These are phyloP conservation scores for Lyophyllum shimeji DNA, from an alignment of 768 basidiomycete genomes.

Conservation along the genomic window DNA sequence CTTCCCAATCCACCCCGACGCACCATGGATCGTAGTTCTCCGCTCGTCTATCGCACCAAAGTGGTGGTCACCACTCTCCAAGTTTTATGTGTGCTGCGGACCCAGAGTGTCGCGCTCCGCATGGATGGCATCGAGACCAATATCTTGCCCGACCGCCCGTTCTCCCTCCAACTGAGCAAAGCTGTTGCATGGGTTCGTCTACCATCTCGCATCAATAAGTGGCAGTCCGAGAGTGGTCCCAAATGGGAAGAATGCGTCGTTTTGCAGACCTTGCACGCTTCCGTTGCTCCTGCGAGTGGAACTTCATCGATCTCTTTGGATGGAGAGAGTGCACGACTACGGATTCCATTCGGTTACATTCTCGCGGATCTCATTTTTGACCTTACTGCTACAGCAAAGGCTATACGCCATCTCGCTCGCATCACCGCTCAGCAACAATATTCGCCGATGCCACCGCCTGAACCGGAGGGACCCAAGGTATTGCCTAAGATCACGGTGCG, in stretches of 20 bases:
- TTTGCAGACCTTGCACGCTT: slow-evolving; percentile 52
- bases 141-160: slow-evolving; percentile 22
- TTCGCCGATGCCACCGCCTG: slow-evolving; percentile 57
- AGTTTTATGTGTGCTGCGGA: slow-evolving; percentile 45
- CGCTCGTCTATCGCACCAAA: slow-evolving; percentile 26
- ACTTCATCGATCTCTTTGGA: slow-evolving; percentile 45
- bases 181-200: slow-evolving; percentile 60
- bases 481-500: slow-evolving; percentile 63
- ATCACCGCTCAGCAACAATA: slow-evolving; percentile 56
- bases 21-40: slow-evolving; percentile 5
- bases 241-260: slow-evolving; percentile 77
- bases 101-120: slow-evolving; percentile 45
- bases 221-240: slow-evolving; percentile 33
- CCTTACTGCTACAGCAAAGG: slow-evolving; percentile 66
- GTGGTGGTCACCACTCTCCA: slow-evolving; percentile 45
- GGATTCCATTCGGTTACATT: slow-evolving; percentile 78
- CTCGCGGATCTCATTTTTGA: slow-evolving; percentile 78
- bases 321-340: slow-evolving; percentile 67
- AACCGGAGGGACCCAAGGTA: slow-evolving; percentile 68
- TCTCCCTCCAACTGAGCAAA: slow-evolving; percentile 38
- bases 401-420: slow-evolving; percentile 63
- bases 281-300: slow-evolving; percentile 29
- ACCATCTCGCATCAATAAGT: slow-evolving; percentile 31
- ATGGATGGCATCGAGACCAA: slow-evolving; percentile 37
- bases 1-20: slow-evolving; percentile 16